A percentile compares a stretch with the other conserved stretches of the same genome.
These are phyloP conservation scores for Geotrichum klebahnii DNA, from an alignment of 1,139 yeast species.

Conservation along the genomic window DNA sequence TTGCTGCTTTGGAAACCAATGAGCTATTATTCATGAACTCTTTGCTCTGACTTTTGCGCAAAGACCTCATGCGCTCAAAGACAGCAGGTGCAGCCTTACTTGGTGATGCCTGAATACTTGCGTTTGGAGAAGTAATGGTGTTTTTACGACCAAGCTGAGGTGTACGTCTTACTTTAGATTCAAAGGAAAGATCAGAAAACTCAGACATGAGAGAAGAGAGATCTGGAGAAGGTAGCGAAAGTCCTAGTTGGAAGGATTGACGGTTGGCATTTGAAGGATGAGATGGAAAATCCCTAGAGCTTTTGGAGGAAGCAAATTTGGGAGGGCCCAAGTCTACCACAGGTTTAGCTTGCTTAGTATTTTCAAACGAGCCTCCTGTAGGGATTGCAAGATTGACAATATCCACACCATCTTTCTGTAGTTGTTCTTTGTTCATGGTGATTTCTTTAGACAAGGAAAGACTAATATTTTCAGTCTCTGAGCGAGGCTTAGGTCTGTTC, in stretches of 20 bases:
- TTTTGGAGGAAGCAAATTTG: background rate
- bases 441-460: constrained; percentile 14
- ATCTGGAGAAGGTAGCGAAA: constrained; percentile 19
- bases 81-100: constrained; percentile 20
- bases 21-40: background rate
- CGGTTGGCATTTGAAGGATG: constrained; percentile 1
- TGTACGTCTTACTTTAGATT: background rate
- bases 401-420: constrained; percentile 12
- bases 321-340: constrained; percentile 5
- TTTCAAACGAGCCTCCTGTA: background rate
- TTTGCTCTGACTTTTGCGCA: constrained; percentile 14
- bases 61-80: constrained; percentile 22
- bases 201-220: constrained; percentile 21
- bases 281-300: background rate
- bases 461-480: constrained; percentile 13
- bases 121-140: constrained; percentile 22
- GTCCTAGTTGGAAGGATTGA: constrained; percentile 19
- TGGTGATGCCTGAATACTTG: constrained; percentile 12
- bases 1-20: background rate
- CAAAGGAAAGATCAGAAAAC: constrained; percentile 11
- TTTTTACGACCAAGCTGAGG: constrained; percentile 18
- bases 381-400: constrained; percentile 8
- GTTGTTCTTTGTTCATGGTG: constrained; percentile 4
- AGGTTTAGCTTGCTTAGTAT: background rate
- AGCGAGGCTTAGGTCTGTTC: constrained; percentile 7